These are phyloP conservation scores for Nannochloropsis salina DNA, from an alignment of 108 stramenopile genomes.

Conservation along the genomic window DNA sequence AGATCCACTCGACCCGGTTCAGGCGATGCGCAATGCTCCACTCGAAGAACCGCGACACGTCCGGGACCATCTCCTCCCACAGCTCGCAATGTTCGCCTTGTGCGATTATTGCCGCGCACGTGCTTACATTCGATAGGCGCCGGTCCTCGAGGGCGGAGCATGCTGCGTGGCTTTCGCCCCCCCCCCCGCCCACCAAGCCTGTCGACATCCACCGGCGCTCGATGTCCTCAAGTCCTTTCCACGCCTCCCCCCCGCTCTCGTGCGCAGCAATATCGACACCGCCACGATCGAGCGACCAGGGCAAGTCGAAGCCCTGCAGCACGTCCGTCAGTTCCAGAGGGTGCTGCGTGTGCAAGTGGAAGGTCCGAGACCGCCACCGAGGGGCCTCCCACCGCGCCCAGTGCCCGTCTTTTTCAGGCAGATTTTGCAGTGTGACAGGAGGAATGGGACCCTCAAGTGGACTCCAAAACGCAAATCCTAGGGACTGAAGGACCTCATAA, in stretches of 20 bases:
- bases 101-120: neutral
- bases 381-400: neutral
- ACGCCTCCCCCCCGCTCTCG: neutral
- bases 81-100: slow-evolving; percentile 18
- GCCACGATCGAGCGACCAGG: neutral
- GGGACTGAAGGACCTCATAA: slow-evolving; percentile 29
- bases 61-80: slow-evolving; percentile 36
- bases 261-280: slow-evolving; percentile 5
- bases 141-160: neutral
- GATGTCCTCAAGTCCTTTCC: neutral
- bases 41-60: slow-evolving; percentile 32
- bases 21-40: slow-evolving; percentile 33
- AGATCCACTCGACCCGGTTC: slow-evolving; percentile 42
- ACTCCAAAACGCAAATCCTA: slow-evolving; percentile 41
- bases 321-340: slow-evolving; percentile 43
- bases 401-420: slow-evolving; percentile 18
- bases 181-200: neutral
- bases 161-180: neutral
- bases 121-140: neutral
- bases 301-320: slow-evolving; percentile 43
- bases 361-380: slow-evolving; percentile 22
- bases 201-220: neutral
- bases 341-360: slow-evolving; percentile 44
- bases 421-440: neutral
- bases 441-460: slow-evolving; percentile 26